phyloP scores from a whole-genome alignment of 768 basidiomycete species.

The Flagelloscypha sp. region DNA sequence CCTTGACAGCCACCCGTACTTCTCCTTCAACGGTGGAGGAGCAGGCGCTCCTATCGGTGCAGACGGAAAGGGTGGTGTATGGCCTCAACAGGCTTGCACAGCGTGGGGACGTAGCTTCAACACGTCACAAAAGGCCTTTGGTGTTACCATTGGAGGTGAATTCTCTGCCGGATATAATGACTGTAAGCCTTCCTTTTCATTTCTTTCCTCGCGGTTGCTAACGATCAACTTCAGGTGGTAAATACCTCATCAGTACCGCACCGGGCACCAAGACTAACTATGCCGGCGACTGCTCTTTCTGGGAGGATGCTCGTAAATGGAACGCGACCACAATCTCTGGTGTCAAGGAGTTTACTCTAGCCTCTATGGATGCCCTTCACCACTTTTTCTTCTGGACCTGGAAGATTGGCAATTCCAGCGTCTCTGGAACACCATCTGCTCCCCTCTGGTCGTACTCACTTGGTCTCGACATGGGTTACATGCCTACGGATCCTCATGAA shows the following conservation, averaged over 20 bases:
- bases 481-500: constrained; percentile 69
- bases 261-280: constrained; percentile 19
- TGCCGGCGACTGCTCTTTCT: constrained; percentile 31
- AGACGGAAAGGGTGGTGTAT: constrained; percentile 23
- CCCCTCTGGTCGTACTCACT: constrained; percentile 65
- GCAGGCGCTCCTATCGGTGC: constrained; percentile 21
- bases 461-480: constrained; percentile 70
- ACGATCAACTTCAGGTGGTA: constrained; percentile 36
- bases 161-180: constrained; percentile 52
- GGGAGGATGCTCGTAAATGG: constrained; percentile 44
- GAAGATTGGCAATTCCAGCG: constrained; percentile 72
- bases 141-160: constrained; percentile 58
- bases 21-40: constrained; percentile 31
- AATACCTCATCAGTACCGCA: constrained; percentile 34
- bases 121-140: constrained; percentile 30
- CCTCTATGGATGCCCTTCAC: constrained; percentile 58
- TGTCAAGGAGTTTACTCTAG: constrained; percentile 40
- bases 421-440: constrained; percentile 53
- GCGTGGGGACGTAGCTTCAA: constrained; percentile 43
- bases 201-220: too few relatives aligned
- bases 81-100: constrained; percentile 31
- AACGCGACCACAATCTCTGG: constrained; percentile 42
- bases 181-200: too few relatives aligned
- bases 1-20: constrained; percentile 49
- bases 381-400: constrained; percentile 75